These are phyloP conservation scores for Begonia fuchsioides DNA, from an alignment of 306 rosid species.

Conservation along the genomic window DNA sequence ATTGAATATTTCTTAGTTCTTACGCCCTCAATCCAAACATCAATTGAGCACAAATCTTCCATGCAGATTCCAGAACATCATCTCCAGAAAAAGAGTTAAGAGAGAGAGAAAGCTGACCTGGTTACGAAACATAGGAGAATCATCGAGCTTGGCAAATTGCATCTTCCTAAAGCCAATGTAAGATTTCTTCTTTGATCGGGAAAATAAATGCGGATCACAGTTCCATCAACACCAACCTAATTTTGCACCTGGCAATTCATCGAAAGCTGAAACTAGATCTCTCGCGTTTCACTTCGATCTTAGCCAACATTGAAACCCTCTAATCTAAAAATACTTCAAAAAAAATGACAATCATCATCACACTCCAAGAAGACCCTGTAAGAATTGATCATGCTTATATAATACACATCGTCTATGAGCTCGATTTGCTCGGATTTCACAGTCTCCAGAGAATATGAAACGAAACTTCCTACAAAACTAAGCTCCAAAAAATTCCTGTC, in stretches of 20 bases:
- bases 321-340: slow-evolving; percentile 6
- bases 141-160: slow-evolving; percentile 98
- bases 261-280: slow-evolving; percentile 22
- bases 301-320: slow-evolving; percentile 10
- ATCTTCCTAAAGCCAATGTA: slow-evolving; percentile 27
- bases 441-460: too few species aligned
- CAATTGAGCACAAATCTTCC: background rate
- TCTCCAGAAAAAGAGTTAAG: background rate
- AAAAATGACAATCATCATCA: background rate
- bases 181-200: slow-evolving; percentile 2
- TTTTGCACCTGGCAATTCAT: slow-evolving; percentile 5
- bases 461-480: too few species aligned
- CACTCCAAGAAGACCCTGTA: background rate
- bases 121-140: slow-evolving; percentile 99
- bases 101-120: slow-evolving; percentile 45
- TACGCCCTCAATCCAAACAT: background rate
- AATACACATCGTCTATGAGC: too few species aligned
- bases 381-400: background rate
- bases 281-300: slow-evolving; percentile 17
- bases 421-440: background rate
- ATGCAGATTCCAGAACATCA: background rate
- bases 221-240: slow-evolving; percentile 11
- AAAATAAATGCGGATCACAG: slow-evolving; percentile 6
- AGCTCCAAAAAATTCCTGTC: too few species aligned
- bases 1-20: background rate